Evolutionary conservation across 192 early-diverging fungal species (phyloP), one percentile per base, ranked within the genome.

Genomic region (Paraglomus occultum): DNA sequence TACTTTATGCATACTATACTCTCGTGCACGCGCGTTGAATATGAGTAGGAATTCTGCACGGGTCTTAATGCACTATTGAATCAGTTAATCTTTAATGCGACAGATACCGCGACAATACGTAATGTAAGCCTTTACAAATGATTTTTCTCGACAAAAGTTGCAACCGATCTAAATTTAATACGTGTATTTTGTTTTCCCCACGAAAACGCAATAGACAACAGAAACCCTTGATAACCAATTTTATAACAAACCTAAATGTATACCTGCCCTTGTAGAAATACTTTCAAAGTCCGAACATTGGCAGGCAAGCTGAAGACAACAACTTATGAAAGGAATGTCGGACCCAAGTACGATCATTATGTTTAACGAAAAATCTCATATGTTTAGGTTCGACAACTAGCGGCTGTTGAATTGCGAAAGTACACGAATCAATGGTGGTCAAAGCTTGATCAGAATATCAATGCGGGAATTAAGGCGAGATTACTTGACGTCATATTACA

Each of bases 321-420:
- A 42, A 23, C 18, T 64, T 45, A 4, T 23, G 11, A 12, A 48
- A 23, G 6, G 46, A 22, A 49, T 23, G 20, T 10, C 5, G 5
- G 20, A 17, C 3, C 20, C 10, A 20, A 11, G 8, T 23, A 23
- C 4, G 31, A 22, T 17, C 7, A 17, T 62, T 14, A 49, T 63
- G 14, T 22, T 39, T 22, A 7, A 42, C 51, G 8, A 6, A 47
- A 48, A 74, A 8, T 43, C 8, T 22, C 6, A 61, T 14, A n/a
- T 47, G 11, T 20, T 38, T 65, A 79, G 78, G 67, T 96, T 45
- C 91, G 93, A 49, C 93, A 95, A 76, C 80, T 96, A 52, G 89
- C 92, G 39, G 88, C 92, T 5, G 93, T 96, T 23, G 94, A 96
- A 82, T 83, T 92, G 67, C 88, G 92, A 67, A 96, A 96, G 74